phyloP scores from a whole-genome alignment of 495 filamentous ascomycete species.

The Xylaria sp. region DNA sequence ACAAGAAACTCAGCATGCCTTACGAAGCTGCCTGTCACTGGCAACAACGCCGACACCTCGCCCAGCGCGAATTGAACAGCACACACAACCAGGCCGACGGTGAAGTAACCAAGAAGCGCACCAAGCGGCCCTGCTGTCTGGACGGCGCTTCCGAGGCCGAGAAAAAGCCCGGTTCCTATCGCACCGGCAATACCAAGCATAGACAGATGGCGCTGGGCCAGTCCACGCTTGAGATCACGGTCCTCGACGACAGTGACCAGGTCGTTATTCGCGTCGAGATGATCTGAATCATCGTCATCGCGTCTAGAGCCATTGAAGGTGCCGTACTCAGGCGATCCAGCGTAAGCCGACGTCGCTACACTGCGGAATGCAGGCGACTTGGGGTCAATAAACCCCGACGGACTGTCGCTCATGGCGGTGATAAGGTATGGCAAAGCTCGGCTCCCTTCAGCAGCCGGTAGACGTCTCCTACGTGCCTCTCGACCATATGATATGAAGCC shows the following conservation, averaged over 20 bases:
- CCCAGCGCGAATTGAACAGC: constrained; percentile 63
- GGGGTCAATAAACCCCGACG: constrained; percentile 8
- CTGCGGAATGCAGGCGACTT: constrained; percentile 7
- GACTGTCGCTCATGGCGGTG: constrained; percentile 14
- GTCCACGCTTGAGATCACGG: constrained; percentile 48
- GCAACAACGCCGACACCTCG: constrained; percentile 67
- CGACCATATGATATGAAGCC: background rate
- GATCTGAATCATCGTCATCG: constrained; percentile 12
- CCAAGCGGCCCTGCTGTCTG: constrained; percentile 57
- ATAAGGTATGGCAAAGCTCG: too few species aligned
- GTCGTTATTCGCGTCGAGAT: constrained; percentile 20
- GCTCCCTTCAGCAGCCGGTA: background rate
- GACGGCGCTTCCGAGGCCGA: constrained; percentile 57
- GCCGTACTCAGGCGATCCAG: constrained; percentile 17
- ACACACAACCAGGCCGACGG: constrained; percentile 58
- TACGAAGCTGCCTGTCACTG: constrained; percentile 62
- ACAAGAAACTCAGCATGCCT: constrained; percentile 76
- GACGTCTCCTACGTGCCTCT: background rate
- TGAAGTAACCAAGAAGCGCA: constrained; percentile 60
- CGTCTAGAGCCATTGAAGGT: constrained; percentile 11
- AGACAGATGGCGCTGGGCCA: constrained; percentile 56
- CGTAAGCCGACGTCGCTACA: constrained; percentile 11
- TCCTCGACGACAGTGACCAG: constrained; percentile 45
- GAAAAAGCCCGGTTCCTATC: constrained; percentile 63
- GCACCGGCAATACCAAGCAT: constrained; percentile 56